Base-by-base conservation (phyloP, 352 stramenopile genomes). In the Pythium aphanidermatum region DNA sequence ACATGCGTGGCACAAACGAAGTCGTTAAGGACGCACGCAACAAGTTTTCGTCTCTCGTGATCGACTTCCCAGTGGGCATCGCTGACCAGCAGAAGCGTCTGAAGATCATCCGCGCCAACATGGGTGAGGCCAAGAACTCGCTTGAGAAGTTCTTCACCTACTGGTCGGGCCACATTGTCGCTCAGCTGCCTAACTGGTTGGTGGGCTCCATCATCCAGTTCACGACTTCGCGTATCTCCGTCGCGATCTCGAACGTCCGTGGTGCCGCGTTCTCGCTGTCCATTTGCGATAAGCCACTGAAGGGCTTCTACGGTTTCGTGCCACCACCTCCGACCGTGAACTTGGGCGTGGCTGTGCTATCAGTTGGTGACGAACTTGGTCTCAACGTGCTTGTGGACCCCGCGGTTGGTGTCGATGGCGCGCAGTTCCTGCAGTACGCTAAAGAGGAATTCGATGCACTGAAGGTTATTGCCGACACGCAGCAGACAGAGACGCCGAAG, bases 111-210 rank as follows among this genome's bases (percentile, higher is more conserved):
- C 73, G 61, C 16, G 13, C 20, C 38, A 58, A 71, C 17, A 87
- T 92, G 74, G 70, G 68, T 51, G 79, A 86, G 33, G 77, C 74
- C 54, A 92, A 92, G 51, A 72, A 81, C 36, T 89, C 79, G 50
- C 58, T 86, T 28, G 79, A 87, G 47, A 88, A 89, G 59, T 50
- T 72, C 30, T 88, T 92, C 31, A 78, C 78, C 42, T 89, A 86
- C 59, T 65, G 47, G 35, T 65, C 63, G 14, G 85, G 55, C 46
- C 66, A 83, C 51, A 11, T 83, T 2, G 39, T 89, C 14, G 70
- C 77, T n/a, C 60, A 65, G 50, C 46, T 89, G 16, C 77, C 77
- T 9, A 56, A 61, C 2, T 54, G 57, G 29, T 38, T 89, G 34
- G 80, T 85, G 47, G 64, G 69, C 6, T 55, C 48, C 16, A 50